Base-by-base conservation (phyloP, 2,329 filamentous ascomycete species). In the Monosporascus ibericus region DNA sequence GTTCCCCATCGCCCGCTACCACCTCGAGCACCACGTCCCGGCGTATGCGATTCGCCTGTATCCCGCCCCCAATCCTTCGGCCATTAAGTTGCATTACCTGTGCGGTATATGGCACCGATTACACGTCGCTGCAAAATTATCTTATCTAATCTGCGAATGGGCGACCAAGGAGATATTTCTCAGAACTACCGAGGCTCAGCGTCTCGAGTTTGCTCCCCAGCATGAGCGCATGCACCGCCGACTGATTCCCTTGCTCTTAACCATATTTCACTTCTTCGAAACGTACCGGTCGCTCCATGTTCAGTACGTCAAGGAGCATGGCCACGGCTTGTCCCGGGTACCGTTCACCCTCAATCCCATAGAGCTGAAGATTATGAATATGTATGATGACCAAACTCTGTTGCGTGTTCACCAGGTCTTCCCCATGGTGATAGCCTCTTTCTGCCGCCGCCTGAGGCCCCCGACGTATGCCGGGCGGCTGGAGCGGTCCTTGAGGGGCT, bases 201-300 rank as follows among this genome's bases (percentile, higher is more conserved):
- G 73, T 52, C 64, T 67, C 20, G 80, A 82, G 47, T 86, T 86
- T 59, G 79, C 80, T 18, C 76, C 80, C 1, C 82, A 86, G 62
- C 73, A 76, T 56, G 79, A 82, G 65, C 76, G 83, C 15, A 86
- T 86, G 83, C 79, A 82, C 47, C 79, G 81, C 55, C 76, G 83
- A 48, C 69, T 86, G 8, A 83, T 85, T 51, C 83, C 83, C 1
- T 65, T 85, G 7, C 72, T 86, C 17, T 86, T 86, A 58, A 85
- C 82, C 14, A 72, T 85, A 24, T 86, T 86, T 58, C 83, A 86
- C 64, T 86, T 86, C 62, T 86, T 86, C 63, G 83, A 86, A 63
- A 82, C 75, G 1, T 85, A 84, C 61, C 78, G 83, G 53, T 76
- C 74, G 39, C 70, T 84, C 3, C 81, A 86, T 58, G 65, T 84